Evolutionary conservation across 2,329 filamentous ascomycete species (phyloP), one percentile per base, ranked within the genome.

Genomic region (Colletotrichum sp.): DNA sequence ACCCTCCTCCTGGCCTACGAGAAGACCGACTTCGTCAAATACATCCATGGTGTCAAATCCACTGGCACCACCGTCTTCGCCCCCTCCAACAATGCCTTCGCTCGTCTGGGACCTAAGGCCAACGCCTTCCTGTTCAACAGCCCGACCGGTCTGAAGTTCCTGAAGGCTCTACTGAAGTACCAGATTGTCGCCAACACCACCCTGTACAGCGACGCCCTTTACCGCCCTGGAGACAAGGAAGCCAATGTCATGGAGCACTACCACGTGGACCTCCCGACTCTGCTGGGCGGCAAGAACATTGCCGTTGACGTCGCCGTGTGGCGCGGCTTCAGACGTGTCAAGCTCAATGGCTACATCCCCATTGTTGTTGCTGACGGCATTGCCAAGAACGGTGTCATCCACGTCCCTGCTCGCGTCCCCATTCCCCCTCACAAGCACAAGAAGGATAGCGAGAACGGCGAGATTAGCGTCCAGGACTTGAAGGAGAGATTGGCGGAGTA

Each of bases 61-160:
- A 84, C 87, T 4, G 95, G 95, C 43, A 92, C 92, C 52, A 98
- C 96, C 4, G 82, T 97, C 76, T 97, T 98, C 80, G 94, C 94
- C 0, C 96, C 96, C 0, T 91, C 90, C 61, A 98, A 98, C 88
- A 86, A 85, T 6, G 96, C 96, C n/a, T 98, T 96, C 87, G 82
- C 89, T 79, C 91, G 91, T 78, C 92, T 98, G 1, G 95, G 95
- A 1, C 89, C 91, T 1, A 88, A 83, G 71, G 91, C 93, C 80
- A 97, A 96, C 81, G 94, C 93, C 27, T 98, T 98, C 89, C 88
- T 98, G 6, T 98, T 98, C 89, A 90, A 90, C 83, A 94, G 93
- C 22, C 55, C 74, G 87, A 91, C 32, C 68, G 96, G 96, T 3
- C 87, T 90, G 77, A 93, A 93, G 83, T 98, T 95, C 82, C 90